Base-by-base conservation (phyloP, 805 yeast genomes). In the Vanderwaltozyma tropicalis region DNA sequence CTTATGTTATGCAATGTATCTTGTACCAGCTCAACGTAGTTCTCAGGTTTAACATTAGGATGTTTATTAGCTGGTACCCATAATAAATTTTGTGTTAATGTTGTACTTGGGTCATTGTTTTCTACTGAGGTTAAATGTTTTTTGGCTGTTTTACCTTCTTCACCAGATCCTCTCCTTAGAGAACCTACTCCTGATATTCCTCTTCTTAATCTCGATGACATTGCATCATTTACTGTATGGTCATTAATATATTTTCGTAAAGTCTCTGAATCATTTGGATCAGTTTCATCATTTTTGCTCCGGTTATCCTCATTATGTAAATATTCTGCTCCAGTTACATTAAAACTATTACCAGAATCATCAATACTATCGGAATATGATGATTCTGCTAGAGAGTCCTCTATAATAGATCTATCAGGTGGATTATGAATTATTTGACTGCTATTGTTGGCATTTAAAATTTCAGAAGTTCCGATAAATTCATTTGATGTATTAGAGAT, bases 51-150 rank as follows among this genome's bases (percentile, higher is more conserved):
- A 14, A 89, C 72, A 49, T 83, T 88, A 1, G 97, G 97, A 53
- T 89, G 97, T 22, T 85, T 68, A 42, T 76, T 77, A 1, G 97
- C 97, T 0, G 97, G 96, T 1, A 89, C 96, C 97, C 97, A 89
- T 35, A 89, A 62, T 25, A 82, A 61, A 39, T 72, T 64, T 28
- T 71, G 69, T n/a, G 72, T 61, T 24, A 38, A n/a, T n/a, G 29
- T 6, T n/a, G 25, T 20, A 18, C 20, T 11, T 16, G 4, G 5
- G 10, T 20, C 32, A 30, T 4, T 30, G 7, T 27, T 11, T 14
- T 27, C 15, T 8, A 14, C 6, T 28, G 6, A n/a, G 18, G 31
- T 28, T n/a, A n/a, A n/a, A 28, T 11, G 6, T 15, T 15, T 28
- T 28, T 28, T 17, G 7, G 18, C 16, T 33, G 16, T 31, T 31